Percentiles rank a stretch among this genome's conserved stretches.
These are phyloP conservation scores for Oryza longistaminata DNA, from an alignment of 176 grass and related monocot species.

Conservation along the genomic window DNA sequence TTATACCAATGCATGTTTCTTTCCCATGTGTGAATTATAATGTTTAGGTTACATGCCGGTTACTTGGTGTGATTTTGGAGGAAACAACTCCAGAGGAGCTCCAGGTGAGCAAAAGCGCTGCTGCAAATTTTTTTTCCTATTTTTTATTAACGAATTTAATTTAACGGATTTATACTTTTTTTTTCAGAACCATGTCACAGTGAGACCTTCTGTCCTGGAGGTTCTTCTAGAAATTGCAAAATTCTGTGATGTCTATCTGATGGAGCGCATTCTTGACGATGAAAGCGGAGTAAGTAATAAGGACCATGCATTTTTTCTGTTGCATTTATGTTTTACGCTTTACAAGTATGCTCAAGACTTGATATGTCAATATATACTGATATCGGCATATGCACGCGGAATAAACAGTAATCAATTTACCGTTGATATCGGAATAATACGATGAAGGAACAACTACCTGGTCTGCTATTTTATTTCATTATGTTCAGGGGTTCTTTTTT, in stretches of 20 bases:
- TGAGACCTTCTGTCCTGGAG: constrained; percentile 77
- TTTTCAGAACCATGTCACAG: constrained; percentile 75
- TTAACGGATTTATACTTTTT: constrained; percentile 35
- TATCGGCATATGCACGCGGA: neutral
- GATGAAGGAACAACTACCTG: neutral
- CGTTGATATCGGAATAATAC: neutral
- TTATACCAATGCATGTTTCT: constrained; percentile 21
- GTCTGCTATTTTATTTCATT: neutral
- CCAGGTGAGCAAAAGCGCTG: constrained; percentile 57
- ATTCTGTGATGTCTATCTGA: constrained; percentile 96
- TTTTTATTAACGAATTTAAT: constrained; percentile 6
- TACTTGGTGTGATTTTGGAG: constrained; percentile 92
- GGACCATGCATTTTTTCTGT: neutral
- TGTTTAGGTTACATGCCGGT: constrained; percentile 79
- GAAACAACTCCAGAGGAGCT: constrained; percentile 96
- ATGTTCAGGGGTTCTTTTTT: neutral
- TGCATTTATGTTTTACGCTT: neutral
- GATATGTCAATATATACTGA: neutral
- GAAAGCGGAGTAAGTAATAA: constrained; percentile 69
- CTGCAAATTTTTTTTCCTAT: constrained; percentile 26
- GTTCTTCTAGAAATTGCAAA: constrained; percentile 90
- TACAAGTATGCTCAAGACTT: neutral
- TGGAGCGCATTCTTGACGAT: constrained; percentile 89
- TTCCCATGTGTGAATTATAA: constrained; percentile 16
- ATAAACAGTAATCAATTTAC: neutral